Evolutionary conservation across 805 yeast species (phyloP).

Genomic region (Barnettozyma pratensis): DNA sequence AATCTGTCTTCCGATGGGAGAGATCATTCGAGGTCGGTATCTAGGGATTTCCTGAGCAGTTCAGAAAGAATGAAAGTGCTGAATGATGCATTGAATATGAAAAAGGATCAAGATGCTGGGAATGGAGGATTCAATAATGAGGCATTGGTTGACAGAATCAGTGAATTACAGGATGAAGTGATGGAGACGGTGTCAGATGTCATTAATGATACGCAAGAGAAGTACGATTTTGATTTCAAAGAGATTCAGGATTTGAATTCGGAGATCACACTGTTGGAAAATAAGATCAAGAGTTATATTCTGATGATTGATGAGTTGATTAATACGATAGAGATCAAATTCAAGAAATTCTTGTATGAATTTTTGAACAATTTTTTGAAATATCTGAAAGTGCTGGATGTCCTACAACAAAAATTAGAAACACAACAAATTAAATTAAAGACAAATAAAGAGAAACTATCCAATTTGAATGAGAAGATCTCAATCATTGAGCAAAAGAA

Average conservation of each 20-base stretch:
- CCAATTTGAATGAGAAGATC: not conserved
- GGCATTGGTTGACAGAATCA: not conserved
- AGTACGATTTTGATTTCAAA: not conserved
- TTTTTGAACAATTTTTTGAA: constrained; percentile 2
- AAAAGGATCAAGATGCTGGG: too few species aligned
- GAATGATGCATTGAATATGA: too few species aligned
- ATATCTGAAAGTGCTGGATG: constrained; percentile 1
- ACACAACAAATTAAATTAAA: not conserved
- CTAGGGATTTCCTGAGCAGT: not conserved
- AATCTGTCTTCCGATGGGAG: not conserved
- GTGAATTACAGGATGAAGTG: not conserved
- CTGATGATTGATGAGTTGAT: not conserved
- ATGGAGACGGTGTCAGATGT: not conserved
- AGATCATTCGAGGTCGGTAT: not conserved
- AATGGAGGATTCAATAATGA: not conserved
- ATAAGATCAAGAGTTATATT: not conserved
- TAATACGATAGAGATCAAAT: not conserved
- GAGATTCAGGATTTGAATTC: not conserved
- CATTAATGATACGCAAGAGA: constrained; percentile 2
- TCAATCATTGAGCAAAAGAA: not conserved
- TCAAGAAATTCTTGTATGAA: not conserved
- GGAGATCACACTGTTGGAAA: not conserved
- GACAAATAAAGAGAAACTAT: not conserved
- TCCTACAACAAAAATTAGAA: not conserved
- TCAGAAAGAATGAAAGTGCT: not conserved